Percentiles rank a stretch among this genome's conserved stretches.
phyloP scores from a whole-genome alignment of 2,329 filamentous ascomycete genomes.

The Sclerotinia minor region DNA sequence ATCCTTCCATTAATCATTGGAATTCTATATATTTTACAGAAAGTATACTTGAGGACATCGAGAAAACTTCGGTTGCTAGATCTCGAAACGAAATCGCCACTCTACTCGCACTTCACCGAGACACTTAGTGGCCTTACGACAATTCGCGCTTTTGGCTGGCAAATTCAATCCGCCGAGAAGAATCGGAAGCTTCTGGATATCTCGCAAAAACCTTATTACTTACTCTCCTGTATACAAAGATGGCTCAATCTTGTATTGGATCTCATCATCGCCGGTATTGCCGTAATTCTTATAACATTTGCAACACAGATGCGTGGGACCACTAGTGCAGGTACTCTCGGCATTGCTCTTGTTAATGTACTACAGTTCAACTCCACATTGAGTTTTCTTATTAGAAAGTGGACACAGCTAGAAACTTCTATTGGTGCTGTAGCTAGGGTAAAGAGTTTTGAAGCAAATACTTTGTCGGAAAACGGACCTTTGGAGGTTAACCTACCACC shows the following conservation, averaged over 20 bases:
- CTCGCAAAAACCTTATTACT: conserved; percentile 56
- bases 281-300: conserved; percentile 32
- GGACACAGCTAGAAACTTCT: conserved; percentile 59
- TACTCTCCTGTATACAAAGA: conserved; percentile 57
- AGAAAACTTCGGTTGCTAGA: conserved; percentile 50
- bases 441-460: conserved; percentile 52
- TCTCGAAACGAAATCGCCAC: conserved; percentile 46
- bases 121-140: conserved; percentile 47
- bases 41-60: conserved; percentile 49
- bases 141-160: conserved; percentile 43
- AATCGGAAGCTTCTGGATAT: conserved; percentile 53
- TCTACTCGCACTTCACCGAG: conserved; percentile 49
- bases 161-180: conserved; percentile 22
- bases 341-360: conserved; percentile 31
- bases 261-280: conserved; percentile 32
- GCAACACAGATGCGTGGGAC: conserved; percentile 27
- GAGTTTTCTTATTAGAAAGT: conserved; percentile 42
- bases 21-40: conserved; percentile 40
- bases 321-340: conserved; percentile 30
- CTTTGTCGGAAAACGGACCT: conserved; percentile 43
- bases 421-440: conserved; percentile 58
- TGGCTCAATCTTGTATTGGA: conserved; percentile 61
- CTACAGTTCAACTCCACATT: conserved; percentile 31
- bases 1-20: conserved; percentile 12
- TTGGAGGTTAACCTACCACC: conserved; percentile 24